Conservation (phyloP, 2,329 filamentous ascomycete genomes). For the Tolypocladium tundrense region DNA sequence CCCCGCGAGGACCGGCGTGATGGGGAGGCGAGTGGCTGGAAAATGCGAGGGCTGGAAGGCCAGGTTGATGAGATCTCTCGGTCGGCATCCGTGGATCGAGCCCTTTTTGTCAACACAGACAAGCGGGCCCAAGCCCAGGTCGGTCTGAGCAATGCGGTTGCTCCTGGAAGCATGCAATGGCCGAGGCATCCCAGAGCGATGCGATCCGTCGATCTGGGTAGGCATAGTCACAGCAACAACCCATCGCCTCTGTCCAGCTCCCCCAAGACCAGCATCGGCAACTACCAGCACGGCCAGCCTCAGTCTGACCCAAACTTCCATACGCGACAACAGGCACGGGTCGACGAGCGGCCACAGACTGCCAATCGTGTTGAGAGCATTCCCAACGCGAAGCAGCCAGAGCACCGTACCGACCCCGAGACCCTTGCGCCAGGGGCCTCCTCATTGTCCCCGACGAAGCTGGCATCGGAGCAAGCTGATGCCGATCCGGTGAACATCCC, state of each 20-base stretch:
- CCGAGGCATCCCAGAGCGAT: conserved; percentile 36
- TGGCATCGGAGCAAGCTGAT: neutral
- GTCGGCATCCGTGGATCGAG: conserved; percentile 54
- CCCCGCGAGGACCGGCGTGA: conserved; percentile 30
- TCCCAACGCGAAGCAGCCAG: conserved; percentile 1
- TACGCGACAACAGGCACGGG: conserved; percentile 10
- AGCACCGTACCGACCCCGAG: neutral
- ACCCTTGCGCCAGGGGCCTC: neutral
- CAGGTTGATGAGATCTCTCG: conserved; percentile 38
- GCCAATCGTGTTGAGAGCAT: conserved; percentile 31
- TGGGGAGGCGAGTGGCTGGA: conserved; percentile 23
- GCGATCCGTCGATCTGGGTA: conserved; percentile 30
- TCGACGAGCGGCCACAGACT: conserved; percentile 36
- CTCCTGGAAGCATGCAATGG: conserved; percentile 46
- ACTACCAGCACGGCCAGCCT: conserved; percentile 32
- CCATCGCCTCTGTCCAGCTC: conserved; percentile 29
- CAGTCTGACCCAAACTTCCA: conserved; percentile 35
- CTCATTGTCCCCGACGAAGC: neutral
- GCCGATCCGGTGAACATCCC: conserved; percentile 20
- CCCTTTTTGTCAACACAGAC: conserved; percentile 47
- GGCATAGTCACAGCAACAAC: conserved; percentile 16
- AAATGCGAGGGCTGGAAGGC: conserved; percentile 27
- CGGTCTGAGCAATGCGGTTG: conserved; percentile 50
- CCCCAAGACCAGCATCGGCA: conserved; percentile 18
- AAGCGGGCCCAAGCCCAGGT: conserved; percentile 56